phyloP scores from a whole-genome alignment of 1,284 basidiomycete genomes.

The Apiotrichum mycotoxinovorans region DNA sequence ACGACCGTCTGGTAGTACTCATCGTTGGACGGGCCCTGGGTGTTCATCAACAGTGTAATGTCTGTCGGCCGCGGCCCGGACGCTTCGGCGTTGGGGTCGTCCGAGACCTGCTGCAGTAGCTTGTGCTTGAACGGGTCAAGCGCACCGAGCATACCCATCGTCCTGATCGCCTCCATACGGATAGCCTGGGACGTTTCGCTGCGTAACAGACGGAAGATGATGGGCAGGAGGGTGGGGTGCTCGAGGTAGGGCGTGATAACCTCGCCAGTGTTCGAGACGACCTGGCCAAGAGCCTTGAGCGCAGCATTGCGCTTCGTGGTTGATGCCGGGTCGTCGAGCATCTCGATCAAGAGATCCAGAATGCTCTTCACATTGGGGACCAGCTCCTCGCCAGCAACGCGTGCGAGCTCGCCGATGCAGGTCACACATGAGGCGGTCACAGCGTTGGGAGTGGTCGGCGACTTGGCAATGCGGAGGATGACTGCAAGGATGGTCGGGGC shows the following conservation, averaged over 20 bases:
- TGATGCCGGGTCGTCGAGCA: slow-evolving; percentile 79
- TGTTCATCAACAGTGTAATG: slow-evolving; percentile 57
- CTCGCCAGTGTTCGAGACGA: slow-evolving; percentile 93
- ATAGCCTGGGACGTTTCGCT: slow-evolving; percentile 73
- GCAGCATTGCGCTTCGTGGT: slow-evolving; percentile 83
- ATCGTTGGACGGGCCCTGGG: slow-evolving; percentile 64
- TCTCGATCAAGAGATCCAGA: slow-evolving; percentile 84
- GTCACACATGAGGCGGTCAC: slow-evolving; percentile 91
- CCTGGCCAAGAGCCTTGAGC: slow-evolving; percentile 86
- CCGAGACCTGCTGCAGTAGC: slow-evolving; percentile 70
- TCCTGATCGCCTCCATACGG: slow-evolving; percentile 85
- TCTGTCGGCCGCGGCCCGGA: slow-evolving; percentile 55
- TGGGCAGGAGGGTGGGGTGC: slow-evolving; percentile 82
- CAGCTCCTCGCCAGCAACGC: slow-evolving; percentile 91
- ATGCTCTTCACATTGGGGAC: slow-evolving; percentile 76
- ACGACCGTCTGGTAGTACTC: slow-evolving; percentile 98
- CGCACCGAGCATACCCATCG: slow-evolving; percentile 95
- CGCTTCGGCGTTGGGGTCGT: slow-evolving; percentile 60
- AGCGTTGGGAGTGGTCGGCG: slow-evolving; percentile 75
- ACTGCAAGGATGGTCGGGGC: slow-evolving; percentile 93
- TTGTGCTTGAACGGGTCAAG: slow-evolving; percentile 94
- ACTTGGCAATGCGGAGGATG: slow-evolving; percentile 70
- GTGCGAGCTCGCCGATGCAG: slow-evolving; percentile 90
- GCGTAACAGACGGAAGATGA: slow-evolving; percentile 80
- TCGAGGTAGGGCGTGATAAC: slow-evolving; percentile 89